phyloP scores from a whole-genome alignment of 257 asterid genomes.

The Lavandula angustifolia region DNA sequence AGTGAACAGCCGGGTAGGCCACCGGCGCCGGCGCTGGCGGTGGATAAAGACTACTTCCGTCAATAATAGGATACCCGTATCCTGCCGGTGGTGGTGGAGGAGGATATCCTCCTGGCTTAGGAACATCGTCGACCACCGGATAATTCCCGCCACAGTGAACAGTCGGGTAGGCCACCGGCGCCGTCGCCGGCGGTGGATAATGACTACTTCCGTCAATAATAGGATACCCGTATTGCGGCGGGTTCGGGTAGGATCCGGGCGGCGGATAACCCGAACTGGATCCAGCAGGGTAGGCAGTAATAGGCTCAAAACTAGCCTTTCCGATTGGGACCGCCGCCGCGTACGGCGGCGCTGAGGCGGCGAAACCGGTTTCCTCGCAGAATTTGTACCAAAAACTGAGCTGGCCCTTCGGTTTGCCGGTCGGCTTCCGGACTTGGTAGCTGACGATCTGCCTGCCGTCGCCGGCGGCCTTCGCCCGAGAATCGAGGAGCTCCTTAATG shows the following conservation, averaged over 20 bases:
- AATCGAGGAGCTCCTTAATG: conserved; percentile 68
- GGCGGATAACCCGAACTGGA: conserved; percentile 53
- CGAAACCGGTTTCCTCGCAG: conserved; percentile 39
- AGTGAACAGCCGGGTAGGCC: conserved; percentile 23
- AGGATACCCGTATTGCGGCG: conserved; percentile 38
- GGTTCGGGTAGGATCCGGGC: conserved; percentile 39
- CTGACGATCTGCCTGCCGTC: conserved; percentile 54
- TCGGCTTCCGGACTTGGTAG: conserved; percentile 80
- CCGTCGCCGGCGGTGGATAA: conserved; percentile 46
- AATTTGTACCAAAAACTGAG: conserved; percentile 62
- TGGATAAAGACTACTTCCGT: no score
- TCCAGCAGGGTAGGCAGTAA: conserved; percentile 59
- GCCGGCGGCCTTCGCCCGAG: conserved; percentile 41
- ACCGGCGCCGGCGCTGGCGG: no score
- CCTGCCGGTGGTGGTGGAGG: conserved; percentile 44
- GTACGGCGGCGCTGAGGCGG: conserved; percentile 35
- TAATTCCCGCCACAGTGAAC: conserved; percentile 21
- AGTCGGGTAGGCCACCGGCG: conserved; percentile 23
- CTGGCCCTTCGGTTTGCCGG: conserved; percentile 81
- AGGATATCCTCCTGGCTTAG: conserved; percentile 37
- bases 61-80: conserved; percentile 62
- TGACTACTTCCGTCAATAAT: conserved; percentile 20
- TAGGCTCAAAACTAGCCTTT: conserved; percentile 35
- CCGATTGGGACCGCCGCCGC: conserved; percentile 22
- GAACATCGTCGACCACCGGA: conserved; percentile 29